Evolutionary conservation across 371 early-diverging fungal genomes (phyloP).

Genomic region (Nematocida homosporus): DNA sequence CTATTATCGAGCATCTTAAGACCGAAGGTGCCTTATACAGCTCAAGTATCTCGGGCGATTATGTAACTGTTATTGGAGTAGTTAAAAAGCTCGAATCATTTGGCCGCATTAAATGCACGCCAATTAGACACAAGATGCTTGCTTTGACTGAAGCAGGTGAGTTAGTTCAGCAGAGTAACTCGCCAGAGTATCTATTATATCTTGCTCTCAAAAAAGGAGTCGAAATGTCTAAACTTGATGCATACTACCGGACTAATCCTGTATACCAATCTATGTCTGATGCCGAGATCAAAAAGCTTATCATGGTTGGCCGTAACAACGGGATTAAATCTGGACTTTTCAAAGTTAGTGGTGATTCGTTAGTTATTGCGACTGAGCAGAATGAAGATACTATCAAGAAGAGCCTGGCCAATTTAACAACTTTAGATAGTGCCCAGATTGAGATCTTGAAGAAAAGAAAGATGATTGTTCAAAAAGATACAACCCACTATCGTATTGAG

Average conservation of each 20-base stretch:
- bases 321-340: constrained; percentile 23
- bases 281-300: constrained; percentile 5
- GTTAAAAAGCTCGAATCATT: constrained; percentile 40
- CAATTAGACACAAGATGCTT: constrained; percentile 18
- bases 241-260: not conserved
- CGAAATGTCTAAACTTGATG: not conserved
- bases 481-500: constrained; percentile 71
- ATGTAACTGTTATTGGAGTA: constrained; percentile 38
- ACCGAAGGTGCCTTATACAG: constrained; percentile 14
- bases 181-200: constrained; percentile 60
- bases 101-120: constrained; percentile 3
- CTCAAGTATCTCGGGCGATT: constrained; percentile 27
- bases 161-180: constrained; percentile 57
- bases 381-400: not conserved
- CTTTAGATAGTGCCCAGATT: constrained; percentile 22
- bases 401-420: not conserved
- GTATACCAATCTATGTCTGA: not conserved
- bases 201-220: not conserved
- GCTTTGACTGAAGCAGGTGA: constrained; percentile 59
- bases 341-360: not conserved
- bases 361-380: not conserved
- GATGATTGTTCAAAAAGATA: constrained; percentile 57
- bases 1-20: constrained; percentile 8
- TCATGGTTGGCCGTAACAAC: constrained; percentile 43
- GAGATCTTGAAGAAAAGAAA: constrained; percentile 62